Conservation (phyloP, 179 eudicot genomes). For the Amaranthus tricolor region DNA sequence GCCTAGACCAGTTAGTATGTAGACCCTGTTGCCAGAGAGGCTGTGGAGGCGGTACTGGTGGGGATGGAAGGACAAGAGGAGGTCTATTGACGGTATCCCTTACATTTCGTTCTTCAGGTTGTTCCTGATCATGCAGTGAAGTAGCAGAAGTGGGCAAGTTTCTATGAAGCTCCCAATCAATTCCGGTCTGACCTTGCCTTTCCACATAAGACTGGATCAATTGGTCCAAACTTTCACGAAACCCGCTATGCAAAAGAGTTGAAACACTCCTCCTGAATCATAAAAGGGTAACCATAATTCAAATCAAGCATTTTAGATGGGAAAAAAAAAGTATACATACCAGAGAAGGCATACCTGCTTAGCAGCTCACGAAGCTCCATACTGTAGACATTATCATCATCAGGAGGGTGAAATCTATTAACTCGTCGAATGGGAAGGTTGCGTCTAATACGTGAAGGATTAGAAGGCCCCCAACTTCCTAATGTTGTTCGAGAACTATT, state of each 20-base stretch:
- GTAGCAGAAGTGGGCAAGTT: slow-evolving; percentile 62
- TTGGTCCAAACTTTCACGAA: slow-evolving; percentile 97
- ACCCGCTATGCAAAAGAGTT: slow-evolving; percentile 91
- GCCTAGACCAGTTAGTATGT: slow-evolving; percentile 85
- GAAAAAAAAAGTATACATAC: slow-evolving; percentile 1
- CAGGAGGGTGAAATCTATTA: slow-evolving; percentile 85
- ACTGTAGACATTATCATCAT: slow-evolving; percentile 93
- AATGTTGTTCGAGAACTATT: slow-evolving; percentile 45
- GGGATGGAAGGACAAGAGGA: slow-evolving; percentile 66
- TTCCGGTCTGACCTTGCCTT: slow-evolving; percentile 75
- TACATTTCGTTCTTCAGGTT: slow-evolving; percentile 53
- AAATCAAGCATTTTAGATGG: slow-evolving; percentile 1
- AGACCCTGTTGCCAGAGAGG: slow-evolving; percentile 85
- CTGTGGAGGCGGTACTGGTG: slow-evolving; percentile 97
- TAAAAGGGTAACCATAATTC: slow-evolving; percentile 16
- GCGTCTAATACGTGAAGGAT: slow-evolving; percentile 56
- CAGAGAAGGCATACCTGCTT: slow-evolving; percentile 55
- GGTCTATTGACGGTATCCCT: slow-evolving; percentile 51
- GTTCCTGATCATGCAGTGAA: slow-evolving; percentile 55
- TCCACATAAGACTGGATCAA: slow-evolving; percentile 91
- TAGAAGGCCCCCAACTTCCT: slow-evolving; percentile 68
- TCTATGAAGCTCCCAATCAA: slow-evolving; percentile 91
- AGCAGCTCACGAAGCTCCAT: slow-evolving; percentile 98
- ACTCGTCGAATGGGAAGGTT: slow-evolving; percentile 54
- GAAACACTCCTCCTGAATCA: slow-evolving; percentile 91